Percentiles rank a stretch among this genome's conserved stretches.
phyloP scores from a whole-genome alignment of 108 stramenopile species.

The Pseudonitzschia pungens region DNA sequence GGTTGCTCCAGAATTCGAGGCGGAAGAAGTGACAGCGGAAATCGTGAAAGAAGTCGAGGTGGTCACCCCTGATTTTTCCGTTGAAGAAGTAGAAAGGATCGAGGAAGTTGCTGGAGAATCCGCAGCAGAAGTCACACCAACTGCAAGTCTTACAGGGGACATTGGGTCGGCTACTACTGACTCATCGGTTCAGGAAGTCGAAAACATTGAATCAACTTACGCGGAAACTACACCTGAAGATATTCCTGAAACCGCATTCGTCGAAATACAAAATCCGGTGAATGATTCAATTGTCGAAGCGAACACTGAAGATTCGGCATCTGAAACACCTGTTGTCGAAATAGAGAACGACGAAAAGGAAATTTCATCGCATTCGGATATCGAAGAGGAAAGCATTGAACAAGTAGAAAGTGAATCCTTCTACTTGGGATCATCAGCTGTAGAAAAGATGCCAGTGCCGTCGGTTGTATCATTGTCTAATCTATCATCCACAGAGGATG shows the following conservation, averaged over 20 bases:
- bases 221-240: not conserved
- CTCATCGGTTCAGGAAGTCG: not conserved
- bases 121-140: not conserved
- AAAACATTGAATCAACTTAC: not conserved
- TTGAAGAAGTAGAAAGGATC: not conserved
- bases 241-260: not conserved
- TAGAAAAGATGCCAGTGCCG: constrained; percentile 6
- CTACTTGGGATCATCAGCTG: constrained; percentile 13
- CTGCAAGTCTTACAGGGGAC: not conserved
- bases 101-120: not conserved
- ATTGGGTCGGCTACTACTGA: not conserved
- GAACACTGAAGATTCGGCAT: not conserved
- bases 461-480: not conserved
- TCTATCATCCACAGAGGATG: not conserved
- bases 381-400: constrained; percentile 1
- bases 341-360: not conserved
- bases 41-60: not conserved
- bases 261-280: not conserved
- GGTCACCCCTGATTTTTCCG: not conserved
- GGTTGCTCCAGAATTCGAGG: not conserved
- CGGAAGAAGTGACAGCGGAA: not conserved
- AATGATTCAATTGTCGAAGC: not conserved
- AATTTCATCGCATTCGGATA: not conserved
- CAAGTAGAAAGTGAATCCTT: not conserved
- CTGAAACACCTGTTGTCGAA: not conserved